Evolutionary conservation across 2,329 filamentous ascomycete genomes (phyloP).

Genomic region (Emmonsiellopsis sp.): DNA sequence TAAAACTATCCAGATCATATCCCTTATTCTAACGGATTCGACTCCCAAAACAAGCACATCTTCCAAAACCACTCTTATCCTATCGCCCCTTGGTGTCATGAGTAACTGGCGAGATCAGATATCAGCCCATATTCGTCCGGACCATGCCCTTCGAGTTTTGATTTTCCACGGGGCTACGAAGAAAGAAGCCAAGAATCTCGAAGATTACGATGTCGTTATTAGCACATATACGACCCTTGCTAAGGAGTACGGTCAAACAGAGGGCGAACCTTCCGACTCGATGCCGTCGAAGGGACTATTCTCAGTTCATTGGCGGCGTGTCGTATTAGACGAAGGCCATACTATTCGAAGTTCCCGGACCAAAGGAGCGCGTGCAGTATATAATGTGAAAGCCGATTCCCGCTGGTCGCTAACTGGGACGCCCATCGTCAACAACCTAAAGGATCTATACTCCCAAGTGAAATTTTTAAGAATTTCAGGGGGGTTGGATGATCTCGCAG

Average conservation of each 20-base stretch:
- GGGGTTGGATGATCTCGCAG: conserved; percentile 59
- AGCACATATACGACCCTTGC: conserved; percentile 74
- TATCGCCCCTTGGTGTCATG: conserved; percentile 78
- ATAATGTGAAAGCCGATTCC: conserved; percentile 56
- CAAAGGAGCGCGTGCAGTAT: conserved; percentile 61
- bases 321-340: conserved; percentile 79
- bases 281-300: conserved; percentile 44
- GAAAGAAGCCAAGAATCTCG: conserved; percentile 51
- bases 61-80: conserved; percentile 61
- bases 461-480: conserved; percentile 68
- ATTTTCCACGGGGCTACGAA: conserved; percentile 62
- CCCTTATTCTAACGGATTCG: conserved; percentile 56
- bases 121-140: conserved; percentile 55
- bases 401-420: conserved; percentile 75
- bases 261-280: conserved; percentile 37
- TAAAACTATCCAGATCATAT: conserved; percentile 80
- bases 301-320: conserved; percentile 62
- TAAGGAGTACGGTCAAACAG: conserved; percentile 49
- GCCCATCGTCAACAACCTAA: conserved; percentile 73
- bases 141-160: conserved; percentile 56
- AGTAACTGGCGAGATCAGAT: conserved; percentile 84
- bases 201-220: conserved; percentile 64
- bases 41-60: conserved; percentile 34
- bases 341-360: conserved; percentile 68
- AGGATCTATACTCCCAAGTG: conserved; percentile 70